Evolutionary conservation across 1,284 basidiomycete genomes (phyloP).

Genomic region (Laetiporus sulphureus): DNA sequence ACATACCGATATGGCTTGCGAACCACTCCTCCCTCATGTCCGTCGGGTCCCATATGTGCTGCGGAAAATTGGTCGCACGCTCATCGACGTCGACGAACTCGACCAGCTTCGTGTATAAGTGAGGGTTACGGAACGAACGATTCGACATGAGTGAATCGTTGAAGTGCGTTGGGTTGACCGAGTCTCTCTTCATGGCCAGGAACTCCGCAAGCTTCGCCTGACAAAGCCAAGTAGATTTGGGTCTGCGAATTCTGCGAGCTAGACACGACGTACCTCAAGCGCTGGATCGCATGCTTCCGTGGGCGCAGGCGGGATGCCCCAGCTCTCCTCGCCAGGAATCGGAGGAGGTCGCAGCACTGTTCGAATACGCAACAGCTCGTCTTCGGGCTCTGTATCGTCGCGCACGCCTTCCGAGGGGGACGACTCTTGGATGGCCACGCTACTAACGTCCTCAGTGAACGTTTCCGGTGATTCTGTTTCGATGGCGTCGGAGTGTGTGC

Average conservation of each 20-base stretch:
- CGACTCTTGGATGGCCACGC: no score
- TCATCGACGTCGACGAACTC: slow-evolving; percentile 90
- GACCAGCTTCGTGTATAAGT: slow-evolving; percentile 89
- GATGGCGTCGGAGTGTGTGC: no score
- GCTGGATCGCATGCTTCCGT: slow-evolving; percentile 49
- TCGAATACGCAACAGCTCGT: no score
- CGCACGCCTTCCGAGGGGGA: no score
- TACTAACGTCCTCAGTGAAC: no score
- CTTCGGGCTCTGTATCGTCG: no score
- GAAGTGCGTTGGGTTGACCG: slow-evolving; percentile 75
- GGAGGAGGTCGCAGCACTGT: slow-evolving; percentile 53
- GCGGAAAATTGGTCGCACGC: slow-evolving; percentile 72
- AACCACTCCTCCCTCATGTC: slow-evolving; percentile 60
- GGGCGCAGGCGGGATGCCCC: slow-evolving; percentile 72
- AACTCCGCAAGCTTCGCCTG: slow-evolving; percentile 80
- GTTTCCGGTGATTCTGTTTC: no score
- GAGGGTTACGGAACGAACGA: slow-evolving; percentile 90
- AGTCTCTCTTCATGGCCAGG: slow-evolving; percentile 59
- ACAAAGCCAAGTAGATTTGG: slow-evolving; percentile 17
- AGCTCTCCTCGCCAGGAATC: slow-evolving; percentile 58
- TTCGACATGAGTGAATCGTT: slow-evolving; percentile 90
- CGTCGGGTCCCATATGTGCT: slow-evolving; percentile 61
- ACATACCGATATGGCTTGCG: slow-evolving; percentile 62
- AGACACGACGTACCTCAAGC: slow-evolving; percentile 46
- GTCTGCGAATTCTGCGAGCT: slow-evolving; percentile 11